Evolutionary conservation across 352 stramenopile species (phyloP).

Genomic region (Pythium sukuiense): DNA sequence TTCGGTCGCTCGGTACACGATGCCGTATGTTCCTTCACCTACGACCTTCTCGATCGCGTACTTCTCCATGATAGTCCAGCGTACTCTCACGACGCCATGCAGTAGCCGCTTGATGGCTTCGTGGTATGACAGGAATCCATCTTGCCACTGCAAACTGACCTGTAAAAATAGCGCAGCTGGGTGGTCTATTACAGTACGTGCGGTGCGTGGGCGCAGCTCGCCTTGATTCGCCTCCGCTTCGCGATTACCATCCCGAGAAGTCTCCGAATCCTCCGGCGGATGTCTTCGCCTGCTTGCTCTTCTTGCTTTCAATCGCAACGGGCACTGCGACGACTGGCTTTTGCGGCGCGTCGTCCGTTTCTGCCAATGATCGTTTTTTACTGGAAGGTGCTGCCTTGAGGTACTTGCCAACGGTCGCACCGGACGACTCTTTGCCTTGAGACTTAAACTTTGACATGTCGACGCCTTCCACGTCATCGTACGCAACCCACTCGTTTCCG

Average conservation of each 20-base stretch:
- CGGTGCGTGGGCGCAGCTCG: background rate
- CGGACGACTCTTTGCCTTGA: slow-evolving; percentile 31
- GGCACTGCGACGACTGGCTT: slow-evolving; percentile 27
- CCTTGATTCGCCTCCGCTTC: background rate
- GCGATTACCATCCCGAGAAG: slow-evolving; percentile 69
- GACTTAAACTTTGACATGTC: slow-evolving; percentile 51
- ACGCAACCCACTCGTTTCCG: slow-evolving; percentile 74
- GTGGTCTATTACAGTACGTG: too few relatives aligned
- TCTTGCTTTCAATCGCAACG: slow-evolving; percentile 73
- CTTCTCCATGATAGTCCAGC: slow-evolving; percentile 55
- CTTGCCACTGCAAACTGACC: background rate
- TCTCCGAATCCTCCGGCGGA: slow-evolving; percentile 61
- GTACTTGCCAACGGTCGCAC: slow-evolving; percentile 73
- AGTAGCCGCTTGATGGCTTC: background rate
- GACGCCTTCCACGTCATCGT: slow-evolving; percentile 63
- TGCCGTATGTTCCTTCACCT: slow-evolving; percentile 79
- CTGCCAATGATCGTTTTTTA: slow-evolving; percentile 23
- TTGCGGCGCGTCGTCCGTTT: slow-evolving; percentile 17
- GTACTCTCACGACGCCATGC: background rate
- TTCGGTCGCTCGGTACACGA: slow-evolving; percentile 79
- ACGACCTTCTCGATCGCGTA: slow-evolving; percentile 82
- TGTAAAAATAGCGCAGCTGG: slow-evolving; percentile 2
- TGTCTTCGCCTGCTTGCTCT: slow-evolving; percentile 47
- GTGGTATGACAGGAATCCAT: background rate
- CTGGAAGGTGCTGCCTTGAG: slow-evolving; percentile 32